Percentiles rank a stretch among this genome's conserved stretches.
phyloP scores from a whole-genome alignment of 495 filamentous ascomycete genomes.

The Neurospora sp. region DNA sequence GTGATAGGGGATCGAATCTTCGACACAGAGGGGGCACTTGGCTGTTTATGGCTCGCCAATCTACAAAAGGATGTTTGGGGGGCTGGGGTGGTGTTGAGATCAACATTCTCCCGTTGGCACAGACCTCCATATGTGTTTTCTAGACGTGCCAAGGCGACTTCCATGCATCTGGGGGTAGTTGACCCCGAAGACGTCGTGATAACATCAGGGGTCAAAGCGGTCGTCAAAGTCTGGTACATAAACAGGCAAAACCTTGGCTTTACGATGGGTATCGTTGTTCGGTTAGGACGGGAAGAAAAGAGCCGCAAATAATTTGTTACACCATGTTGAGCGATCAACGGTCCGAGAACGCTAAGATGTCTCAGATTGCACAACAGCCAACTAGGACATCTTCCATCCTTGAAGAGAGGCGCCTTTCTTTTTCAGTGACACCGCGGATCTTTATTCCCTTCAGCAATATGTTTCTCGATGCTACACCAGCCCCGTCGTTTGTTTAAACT shows the following conservation, averaged over 20 bases:
- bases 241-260: neutral
- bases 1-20: neutral
- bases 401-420: neutral
- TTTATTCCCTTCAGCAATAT: neutral
- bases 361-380: neutral
- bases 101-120: neutral
- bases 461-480: neutral
- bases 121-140: neutral
- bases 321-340: neutral
- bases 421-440: neutral
- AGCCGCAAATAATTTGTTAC: neutral
- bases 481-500: neutral
- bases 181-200: neutral
- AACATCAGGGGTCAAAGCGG: neutral
- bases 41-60: neutral
- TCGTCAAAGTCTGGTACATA: neutral
- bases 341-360: neutral
- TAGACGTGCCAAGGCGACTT: neutral
- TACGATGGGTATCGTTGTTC: neutral
- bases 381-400: neutral
- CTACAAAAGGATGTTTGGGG: neutral
- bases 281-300: neutral
- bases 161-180: neutral
- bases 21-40: neutral
- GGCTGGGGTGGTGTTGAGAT: neutral